A percentile compares a stretch with the other conserved stretches of the same genome.
Evolutionary conservation across 352 stramenopile species (phyloP).

Genomic region (Blastocystis sp.): DNA sequence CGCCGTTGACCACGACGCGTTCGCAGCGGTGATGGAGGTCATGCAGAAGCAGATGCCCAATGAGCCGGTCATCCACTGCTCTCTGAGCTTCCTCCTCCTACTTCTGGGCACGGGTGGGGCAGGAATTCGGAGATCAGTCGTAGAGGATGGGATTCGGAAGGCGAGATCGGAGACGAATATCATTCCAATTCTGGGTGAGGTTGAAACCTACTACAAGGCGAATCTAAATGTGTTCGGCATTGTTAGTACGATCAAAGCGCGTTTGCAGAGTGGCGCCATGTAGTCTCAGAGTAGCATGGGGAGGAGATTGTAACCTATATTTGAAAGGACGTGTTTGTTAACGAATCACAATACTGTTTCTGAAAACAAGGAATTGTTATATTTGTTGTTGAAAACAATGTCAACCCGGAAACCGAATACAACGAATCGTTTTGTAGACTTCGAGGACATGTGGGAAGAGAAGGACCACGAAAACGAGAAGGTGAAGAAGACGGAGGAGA

Average conservation of each 20-base stretch:
- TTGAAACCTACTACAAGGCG: not conserved
- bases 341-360: too few species aligned
- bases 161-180: not conserved
- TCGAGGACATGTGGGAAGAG: conserved; percentile 52
- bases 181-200: not conserved
- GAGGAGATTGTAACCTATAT: too few species aligned
- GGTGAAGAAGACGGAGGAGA: conserved; percentile 35
- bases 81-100: not conserved
- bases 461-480: conserved; percentile 37
- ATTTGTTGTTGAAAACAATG: not conserved
- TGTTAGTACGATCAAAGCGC: not conserved
- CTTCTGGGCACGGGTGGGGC: not conserved
- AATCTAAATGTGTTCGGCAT: not conserved
- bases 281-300: too few species aligned
- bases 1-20: not conserved
- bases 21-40: not conserved
- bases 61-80: not conserved
- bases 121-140: not conserved
- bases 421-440: conserved; percentile 24
- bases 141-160: not conserved
- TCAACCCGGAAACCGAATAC: not conserved
- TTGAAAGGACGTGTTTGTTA: too few species aligned
- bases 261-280: not conserved
- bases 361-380: too few species aligned
- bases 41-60: not conserved